phyloP scores from a whole-genome alignment of 2,329 filamentous ascomycete genomes.

The Pseudopithomyces chartarum region DNA sequence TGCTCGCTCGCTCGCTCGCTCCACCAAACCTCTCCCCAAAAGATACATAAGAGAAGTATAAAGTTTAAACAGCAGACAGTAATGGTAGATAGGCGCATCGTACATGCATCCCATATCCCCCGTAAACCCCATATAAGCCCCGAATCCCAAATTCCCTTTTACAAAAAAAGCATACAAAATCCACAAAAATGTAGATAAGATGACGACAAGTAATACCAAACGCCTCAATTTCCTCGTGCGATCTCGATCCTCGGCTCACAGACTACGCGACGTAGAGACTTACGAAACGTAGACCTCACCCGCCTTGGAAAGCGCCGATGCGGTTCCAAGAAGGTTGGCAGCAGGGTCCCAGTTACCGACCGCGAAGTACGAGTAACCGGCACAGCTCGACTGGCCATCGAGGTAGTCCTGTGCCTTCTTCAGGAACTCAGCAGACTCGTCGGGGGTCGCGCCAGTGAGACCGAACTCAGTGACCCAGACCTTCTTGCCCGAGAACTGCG shows the following conservation, averaged over 20 bases:
- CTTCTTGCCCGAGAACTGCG: conserved; percentile 29
- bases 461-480: conserved; percentile 49
- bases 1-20: background rate
- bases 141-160: background rate
- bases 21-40: conserved; percentile 10
- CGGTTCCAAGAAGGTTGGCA: conserved; percentile 11
- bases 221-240: no score
- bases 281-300: conserved; percentile 12
- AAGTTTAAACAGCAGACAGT: conserved; percentile 12
- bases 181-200: no score
- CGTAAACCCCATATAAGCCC: background rate
- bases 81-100: background rate
- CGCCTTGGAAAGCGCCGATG: background rate
- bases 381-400: conserved; percentile 34
- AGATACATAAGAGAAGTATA: conserved; percentile 7
- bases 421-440: conserved; percentile 41
- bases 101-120: background rate
- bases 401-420: conserved; percentile 40
- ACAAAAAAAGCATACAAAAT: background rate
- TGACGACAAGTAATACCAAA: no score
- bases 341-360: conserved; percentile 24
- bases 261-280: no score
- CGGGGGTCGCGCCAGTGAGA: conserved; percentile 36
- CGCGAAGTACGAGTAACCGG: conserved; percentile 47
- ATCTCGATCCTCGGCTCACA: no score